Conservation (phyloP, 805 yeast species). For the Peterozyma toletana region DNA sequence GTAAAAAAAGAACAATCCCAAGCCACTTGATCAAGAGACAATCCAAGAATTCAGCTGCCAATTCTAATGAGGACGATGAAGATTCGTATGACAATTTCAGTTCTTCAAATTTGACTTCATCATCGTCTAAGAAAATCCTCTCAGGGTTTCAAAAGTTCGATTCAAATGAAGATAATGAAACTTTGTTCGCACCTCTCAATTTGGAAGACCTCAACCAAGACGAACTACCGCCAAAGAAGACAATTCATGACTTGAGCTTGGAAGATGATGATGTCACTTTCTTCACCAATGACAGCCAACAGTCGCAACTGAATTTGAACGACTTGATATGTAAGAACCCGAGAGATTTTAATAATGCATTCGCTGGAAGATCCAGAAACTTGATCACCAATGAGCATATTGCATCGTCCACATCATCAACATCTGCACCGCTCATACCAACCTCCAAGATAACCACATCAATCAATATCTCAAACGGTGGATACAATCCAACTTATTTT, state of each 20-base stretch:
- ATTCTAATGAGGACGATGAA: conserved; percentile 7
- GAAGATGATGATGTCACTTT: conserved; percentile 30
- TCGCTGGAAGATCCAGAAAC: conserved; percentile 25
- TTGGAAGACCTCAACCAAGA: conserved; percentile 26
- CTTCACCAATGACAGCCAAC: conserved; percentile 20
- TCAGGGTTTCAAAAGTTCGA: not conserved
- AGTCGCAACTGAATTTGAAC: not conserved
- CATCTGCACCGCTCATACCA: too few species aligned
- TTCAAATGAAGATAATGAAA: not conserved
- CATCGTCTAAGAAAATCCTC: conserved; percentile 12
- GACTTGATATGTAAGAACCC: conserved; percentile 34
- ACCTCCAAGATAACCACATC: too few species aligned
- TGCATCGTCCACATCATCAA: conserved; percentile 12
- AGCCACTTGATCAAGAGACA: conserved; percentile 37
- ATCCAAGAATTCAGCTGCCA: conserved; percentile 44
- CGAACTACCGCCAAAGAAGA: conserved; percentile 42
- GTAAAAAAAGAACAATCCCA: conserved; percentile 41
- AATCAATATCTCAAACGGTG: not conserved
- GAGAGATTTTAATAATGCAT: conserved; percentile 34
- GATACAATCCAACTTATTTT: not conserved
- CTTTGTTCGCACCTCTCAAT: conserved; percentile 27
- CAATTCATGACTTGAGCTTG: conserved; percentile 38
- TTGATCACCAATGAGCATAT: conserved; percentile 8
- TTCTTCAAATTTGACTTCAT: conserved; percentile 17
- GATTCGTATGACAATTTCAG: conserved; percentile 11